A percentile compares a stretch with the other conserved stretches of the same genome.
These are phyloP conservation scores for Blastomyces silverae DNA, from an alignment of 2,329 filamentous ascomycete genomes.

Conservation along the genomic window DNA sequence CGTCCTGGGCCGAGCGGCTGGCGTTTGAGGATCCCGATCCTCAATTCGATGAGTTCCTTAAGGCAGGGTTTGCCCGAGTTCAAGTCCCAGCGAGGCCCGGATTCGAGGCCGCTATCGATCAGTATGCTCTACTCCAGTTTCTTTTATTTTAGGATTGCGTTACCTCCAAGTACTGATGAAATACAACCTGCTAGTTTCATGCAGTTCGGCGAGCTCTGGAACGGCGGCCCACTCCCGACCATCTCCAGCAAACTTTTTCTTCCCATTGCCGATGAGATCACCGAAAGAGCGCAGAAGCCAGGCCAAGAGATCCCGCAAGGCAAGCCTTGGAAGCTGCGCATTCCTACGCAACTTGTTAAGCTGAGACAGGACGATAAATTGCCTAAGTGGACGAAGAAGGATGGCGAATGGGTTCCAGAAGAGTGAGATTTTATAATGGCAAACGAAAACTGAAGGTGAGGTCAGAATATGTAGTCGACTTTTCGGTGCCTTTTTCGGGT, in stretches of 20 bases:
- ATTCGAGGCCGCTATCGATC: slow-evolving; percentile 1
- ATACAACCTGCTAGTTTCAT: neutral
- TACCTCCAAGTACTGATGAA: neutral
- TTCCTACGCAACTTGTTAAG: slow-evolving; percentile 2
- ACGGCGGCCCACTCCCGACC: neutral
- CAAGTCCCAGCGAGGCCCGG: neutral
- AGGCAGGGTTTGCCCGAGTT: neutral
- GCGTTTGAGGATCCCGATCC: slow-evolving; percentile 2
- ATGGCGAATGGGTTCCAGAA: slow-evolving; percentile 1
- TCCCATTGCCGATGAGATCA: neutral
- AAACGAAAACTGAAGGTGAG: neutral
- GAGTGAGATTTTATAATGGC: neutral
- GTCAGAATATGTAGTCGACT: neutral
- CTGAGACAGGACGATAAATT: neutral
- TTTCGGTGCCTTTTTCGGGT: neutral
- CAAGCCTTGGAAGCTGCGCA: slow-evolving; percentile 1
- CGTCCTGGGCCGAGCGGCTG: neutral
- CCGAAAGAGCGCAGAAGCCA: slow-evolving; percentile 1
- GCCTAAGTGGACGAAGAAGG: neutral
- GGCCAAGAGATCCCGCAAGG: slow-evolving; percentile 3
- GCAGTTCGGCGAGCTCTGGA: slow-evolving; percentile 4
- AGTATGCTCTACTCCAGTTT: neutral
- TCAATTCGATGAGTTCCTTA: slow-evolving; percentile 5
- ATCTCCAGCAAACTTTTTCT: neutral
- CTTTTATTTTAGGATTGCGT: neutral